Conservation (phyloP, 208 protist species). For the Wallacemonas sp. region DNA sequence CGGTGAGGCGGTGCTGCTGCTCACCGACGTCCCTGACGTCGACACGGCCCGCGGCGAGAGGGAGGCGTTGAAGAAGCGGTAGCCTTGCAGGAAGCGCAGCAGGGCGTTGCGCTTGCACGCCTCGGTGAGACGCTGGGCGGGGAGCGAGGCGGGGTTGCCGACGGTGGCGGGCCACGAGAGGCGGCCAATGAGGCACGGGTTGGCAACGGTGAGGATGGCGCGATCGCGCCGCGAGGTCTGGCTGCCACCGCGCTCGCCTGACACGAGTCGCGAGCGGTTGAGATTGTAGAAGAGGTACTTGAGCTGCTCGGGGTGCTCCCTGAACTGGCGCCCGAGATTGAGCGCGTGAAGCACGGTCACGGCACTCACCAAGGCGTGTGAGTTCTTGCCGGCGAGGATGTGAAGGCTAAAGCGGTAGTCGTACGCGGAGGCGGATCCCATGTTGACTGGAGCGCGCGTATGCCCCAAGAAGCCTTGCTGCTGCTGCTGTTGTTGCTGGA, state of each 20-base stretch:
- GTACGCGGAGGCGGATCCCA: conserved; percentile 9
- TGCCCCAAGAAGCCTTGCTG: neutral
- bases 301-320: conserved; percentile 40
- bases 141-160: neutral
- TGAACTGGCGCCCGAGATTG: conserved; percentile 31
- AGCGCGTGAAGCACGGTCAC: conserved; percentile 37
- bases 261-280: conserved; percentile 1
- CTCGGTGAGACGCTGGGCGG: conserved; percentile 25
- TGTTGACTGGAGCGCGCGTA: conserved; percentile 10
- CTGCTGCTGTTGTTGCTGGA: neutral
- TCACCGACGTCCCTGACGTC: neutral
- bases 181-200: conserved; percentile 21
- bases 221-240: conserved; percentile 13
- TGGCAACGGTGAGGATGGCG: conserved; percentile 26
- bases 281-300: conserved; percentile 51
- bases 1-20: conserved; percentile 9
- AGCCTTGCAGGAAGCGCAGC: conserved; percentile 36
- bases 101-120: conserved; percentile 47
- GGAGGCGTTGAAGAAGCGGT: neutral
- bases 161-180: conserved; percentile 8
- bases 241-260: conserved; percentile 9
- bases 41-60: conserved; percentile 9
- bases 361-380: conserved; percentile 54
- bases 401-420: conserved; percentile 73
- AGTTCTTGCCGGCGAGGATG: conserved; percentile 58